phyloP scores from a whole-genome alignment of 2,329 filamentous ascomycete species.

The Aspergillus viridinutans region DNA sequence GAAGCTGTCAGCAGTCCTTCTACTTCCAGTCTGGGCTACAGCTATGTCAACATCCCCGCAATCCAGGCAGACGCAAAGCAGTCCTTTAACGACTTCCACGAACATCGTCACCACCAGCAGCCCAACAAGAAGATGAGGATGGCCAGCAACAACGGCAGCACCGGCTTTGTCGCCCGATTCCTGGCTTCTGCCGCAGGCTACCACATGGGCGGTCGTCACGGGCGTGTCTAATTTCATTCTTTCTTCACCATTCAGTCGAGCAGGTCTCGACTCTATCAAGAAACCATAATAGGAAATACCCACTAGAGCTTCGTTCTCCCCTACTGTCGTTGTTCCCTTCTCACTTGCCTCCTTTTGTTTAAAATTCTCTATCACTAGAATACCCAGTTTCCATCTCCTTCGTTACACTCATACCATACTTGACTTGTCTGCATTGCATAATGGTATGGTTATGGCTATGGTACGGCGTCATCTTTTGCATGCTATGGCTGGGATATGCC shows the following conservation, averaged over 20 bases:
- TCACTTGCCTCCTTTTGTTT: background rate
- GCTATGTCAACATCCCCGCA: constrained; percentile 33
- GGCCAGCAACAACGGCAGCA: constrained; percentile 23
- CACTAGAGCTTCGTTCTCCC: background rate
- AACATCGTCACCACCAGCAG: constrained; percentile 20
- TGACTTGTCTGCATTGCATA: background rate
- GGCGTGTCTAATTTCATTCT: constrained; percentile 13
- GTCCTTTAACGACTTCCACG: constrained; percentile 14
- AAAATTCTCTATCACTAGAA: background rate
- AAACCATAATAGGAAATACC: background rate
- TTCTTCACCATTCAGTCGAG: constrained; percentile 1
- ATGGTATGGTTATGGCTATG: background rate
- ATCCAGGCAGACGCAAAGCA: constrained; percentile 30
- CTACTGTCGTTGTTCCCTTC: background rate
- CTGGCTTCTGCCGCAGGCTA: constrained; percentile 40
- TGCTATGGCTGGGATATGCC: background rate
- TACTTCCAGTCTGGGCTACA: constrained; percentile 26
- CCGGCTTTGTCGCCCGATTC: constrained; percentile 41
- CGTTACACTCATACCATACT: background rate
- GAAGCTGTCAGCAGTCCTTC: constrained; percentile 33
- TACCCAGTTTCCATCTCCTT: background rate
- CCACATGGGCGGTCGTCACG: constrained; percentile 36
- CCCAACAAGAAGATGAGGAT: constrained; percentile 41
- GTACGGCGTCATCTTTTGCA: background rate
- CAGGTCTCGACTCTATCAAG: constrained; percentile 3